Evolutionary conservation across 1,284 basidiomycete genomes (phyloP).

Genomic region (Leccinum pallidistipes): DNA sequence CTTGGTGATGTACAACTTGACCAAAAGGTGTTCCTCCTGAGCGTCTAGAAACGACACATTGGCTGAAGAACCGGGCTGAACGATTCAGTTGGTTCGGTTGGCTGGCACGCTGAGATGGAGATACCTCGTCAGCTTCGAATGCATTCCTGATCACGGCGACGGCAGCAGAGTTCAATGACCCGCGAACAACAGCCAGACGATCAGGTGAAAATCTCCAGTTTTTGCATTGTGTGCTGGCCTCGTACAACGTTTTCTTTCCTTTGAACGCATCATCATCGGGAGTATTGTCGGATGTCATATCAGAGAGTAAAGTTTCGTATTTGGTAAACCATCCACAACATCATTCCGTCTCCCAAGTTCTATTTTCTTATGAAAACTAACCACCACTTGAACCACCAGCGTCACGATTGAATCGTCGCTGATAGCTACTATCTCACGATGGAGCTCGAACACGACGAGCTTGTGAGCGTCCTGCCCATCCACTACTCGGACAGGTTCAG

Average conservation of each 20-base stretch:
- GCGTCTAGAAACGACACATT: slow-evolving; percentile 43
- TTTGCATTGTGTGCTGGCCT: slow-evolving; percentile 82
- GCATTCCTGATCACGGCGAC: slow-evolving; percentile 73
- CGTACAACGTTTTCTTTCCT: slow-evolving; percentile 53
- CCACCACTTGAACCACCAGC: no score
- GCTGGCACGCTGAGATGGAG: slow-evolving; percentile 21
- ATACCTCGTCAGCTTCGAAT: slow-evolving; percentile 80
- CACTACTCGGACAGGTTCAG: slow-evolving; percentile 61
- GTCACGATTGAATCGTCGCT: background rate
- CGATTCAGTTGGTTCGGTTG: slow-evolving; percentile 12
- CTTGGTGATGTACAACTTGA: slow-evolving; percentile 88
- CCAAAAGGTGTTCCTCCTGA: slow-evolving; percentile 85
- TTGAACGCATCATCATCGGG: background rate
- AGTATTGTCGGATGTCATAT: background rate
- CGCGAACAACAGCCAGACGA: slow-evolving; percentile 58
- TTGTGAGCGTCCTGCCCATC: slow-evolving; percentile 67
- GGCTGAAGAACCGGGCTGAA: slow-evolving; percentile 26
- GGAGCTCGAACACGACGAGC: slow-evolving; percentile 45
- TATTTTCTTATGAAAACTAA: background rate
- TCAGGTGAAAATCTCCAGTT: slow-evolving; percentile 86
- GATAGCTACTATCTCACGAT: slow-evolving; percentile 22
- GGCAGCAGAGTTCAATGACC: slow-evolving; percentile 70
- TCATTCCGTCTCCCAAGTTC: background rate
- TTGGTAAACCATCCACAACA: background rate
- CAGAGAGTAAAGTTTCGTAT: background rate